These are phyloP conservation scores for Erodium chrysanthum DNA, from an alignment of 441 rosid species.

Conservation along the genomic window DNA sequence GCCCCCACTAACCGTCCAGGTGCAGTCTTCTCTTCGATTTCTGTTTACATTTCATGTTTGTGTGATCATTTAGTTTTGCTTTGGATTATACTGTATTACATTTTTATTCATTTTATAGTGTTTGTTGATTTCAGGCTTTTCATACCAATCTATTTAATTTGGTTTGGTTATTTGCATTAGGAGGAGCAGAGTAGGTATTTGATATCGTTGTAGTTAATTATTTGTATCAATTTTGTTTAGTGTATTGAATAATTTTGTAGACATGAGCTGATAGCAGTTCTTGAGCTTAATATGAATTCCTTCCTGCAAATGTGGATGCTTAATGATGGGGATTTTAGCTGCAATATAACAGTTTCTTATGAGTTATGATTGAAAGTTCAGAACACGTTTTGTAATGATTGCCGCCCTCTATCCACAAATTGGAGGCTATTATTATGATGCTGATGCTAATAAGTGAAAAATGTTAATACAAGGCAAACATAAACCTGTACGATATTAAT, in stretches of 20 bases:
- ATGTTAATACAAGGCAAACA: too few relatives aligned
- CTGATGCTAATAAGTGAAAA: too few relatives aligned
- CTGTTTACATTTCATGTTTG: neutral
- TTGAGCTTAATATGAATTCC: neutral
- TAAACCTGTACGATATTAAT: too few relatives aligned
- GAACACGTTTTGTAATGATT: neutral
- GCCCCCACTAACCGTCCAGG: conserved; percentile 37
- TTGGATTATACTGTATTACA: neutral
- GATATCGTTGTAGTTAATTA: neutral
- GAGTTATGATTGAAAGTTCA: neutral
- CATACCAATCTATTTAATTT: too few relatives aligned
- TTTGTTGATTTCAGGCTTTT: neutral
- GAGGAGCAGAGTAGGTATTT: neutral
- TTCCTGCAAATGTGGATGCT: neutral
- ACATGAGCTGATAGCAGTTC: neutral
- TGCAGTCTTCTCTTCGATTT: conserved; percentile 11
- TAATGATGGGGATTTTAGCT: neutral
- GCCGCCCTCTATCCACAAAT: neutral
- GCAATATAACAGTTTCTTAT: neutral
- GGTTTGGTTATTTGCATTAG: neutral
- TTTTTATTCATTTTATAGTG: neutral
- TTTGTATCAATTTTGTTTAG: neutral
- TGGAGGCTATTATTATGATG: neutral
- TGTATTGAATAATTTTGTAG: neutral
- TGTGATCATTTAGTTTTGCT: neutral